These are phyloP conservation scores for Aureobasidium leucospermi DNA, from an alignment of 2,329 filamentous ascomycete species.

Conservation along the genomic window DNA sequence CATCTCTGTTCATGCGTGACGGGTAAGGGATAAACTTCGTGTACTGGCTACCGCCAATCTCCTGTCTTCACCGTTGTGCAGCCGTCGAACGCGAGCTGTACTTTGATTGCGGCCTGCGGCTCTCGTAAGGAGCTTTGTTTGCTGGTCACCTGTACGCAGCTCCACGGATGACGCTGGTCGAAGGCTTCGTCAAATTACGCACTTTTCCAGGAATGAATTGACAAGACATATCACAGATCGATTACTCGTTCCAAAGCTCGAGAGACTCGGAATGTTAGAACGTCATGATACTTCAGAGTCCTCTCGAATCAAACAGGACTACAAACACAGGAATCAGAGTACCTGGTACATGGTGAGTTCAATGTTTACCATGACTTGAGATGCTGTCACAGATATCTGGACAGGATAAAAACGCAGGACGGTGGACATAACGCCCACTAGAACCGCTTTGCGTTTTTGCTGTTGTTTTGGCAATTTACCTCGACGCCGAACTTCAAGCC, in stretches of 20 bases:
- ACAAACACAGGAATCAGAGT: neutral
- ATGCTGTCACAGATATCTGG: neutral
- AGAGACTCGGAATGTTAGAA: neutral
- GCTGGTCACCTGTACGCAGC: neutral
- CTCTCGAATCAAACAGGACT: neutral
- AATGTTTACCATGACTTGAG: neutral
- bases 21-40: constrained; percentile 4
- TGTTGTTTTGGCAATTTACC: constrained; percentile 14
- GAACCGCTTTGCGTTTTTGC: constrained; percentile 12
- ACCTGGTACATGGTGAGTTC: neutral
- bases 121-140: constrained; percentile 4
- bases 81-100: neutral
- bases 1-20: constrained; percentile 7
- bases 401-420: constrained; percentile 8
- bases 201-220: neutral
- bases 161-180: neutral
- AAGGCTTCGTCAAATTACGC: neutral
- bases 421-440: constrained; percentile 5
- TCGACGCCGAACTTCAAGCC: constrained; percentile 12
- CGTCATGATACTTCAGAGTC: neutral
- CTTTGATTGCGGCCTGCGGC: constrained; percentile 10
- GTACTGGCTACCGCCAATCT: constrained; percentile 1
- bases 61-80: constrained; percentile 4
- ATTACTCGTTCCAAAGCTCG: neutral
- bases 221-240: neutral